Base-by-base conservation (phyloP, 1,284 basidiomycete genomes). In the Tausonia pullulans region DNA sequence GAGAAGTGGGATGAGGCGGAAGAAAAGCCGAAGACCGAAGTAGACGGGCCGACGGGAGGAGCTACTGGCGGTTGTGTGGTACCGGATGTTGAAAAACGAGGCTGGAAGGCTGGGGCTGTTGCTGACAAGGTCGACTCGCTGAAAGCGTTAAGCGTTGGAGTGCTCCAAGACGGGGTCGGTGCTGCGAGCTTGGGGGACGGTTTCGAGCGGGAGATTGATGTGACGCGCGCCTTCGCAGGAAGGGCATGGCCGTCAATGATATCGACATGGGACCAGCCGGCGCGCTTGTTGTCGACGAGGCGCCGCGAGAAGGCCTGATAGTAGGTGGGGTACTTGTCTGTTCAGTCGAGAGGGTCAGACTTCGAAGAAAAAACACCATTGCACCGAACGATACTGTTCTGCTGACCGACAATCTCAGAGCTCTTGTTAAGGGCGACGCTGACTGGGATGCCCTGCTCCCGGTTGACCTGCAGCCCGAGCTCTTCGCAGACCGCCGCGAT, bases 371-470 rank as follows among this genome's bases (percentile, higher is more conserved):
- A 7, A 71, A 73, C 4, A 78, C 86, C 39, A 83, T 79, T 72
- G 82, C 78, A n/a, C 75, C 80, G 72, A 83, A 89, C 65, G 84
- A 85, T 66, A 78, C 78, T 82, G 89, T 87, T 40, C 80, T 87
- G 66, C 84, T 80, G 0, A 69, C 63, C 1, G 69, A 69, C 5
- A 72, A 70, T 10, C 69, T 68, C 51, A 70, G 71, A 60, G 71
- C 62, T 40, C 70, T 69, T 3, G 1, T 3, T 2, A 7, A 51
- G 27, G 13, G 9, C 13, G 40, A 27, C 10, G 67, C 71, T 71
- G 75, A 70, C 84, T 84, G 39, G 88, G 16, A 80, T 76, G 8
- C 86, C 78, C 1, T 78, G 69, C 0, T 84, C 84, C 0, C 73
- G 79, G 72, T 87, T 89, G 68, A 78, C 70, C 40, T 75, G 71